A percentile compares a stretch with the other conserved stretches of the same genome.
phyloP scores from a whole-genome alignment of 2,329 filamentous ascomycete species.

The Chrysoporthe deuterocubensis region DNA sequence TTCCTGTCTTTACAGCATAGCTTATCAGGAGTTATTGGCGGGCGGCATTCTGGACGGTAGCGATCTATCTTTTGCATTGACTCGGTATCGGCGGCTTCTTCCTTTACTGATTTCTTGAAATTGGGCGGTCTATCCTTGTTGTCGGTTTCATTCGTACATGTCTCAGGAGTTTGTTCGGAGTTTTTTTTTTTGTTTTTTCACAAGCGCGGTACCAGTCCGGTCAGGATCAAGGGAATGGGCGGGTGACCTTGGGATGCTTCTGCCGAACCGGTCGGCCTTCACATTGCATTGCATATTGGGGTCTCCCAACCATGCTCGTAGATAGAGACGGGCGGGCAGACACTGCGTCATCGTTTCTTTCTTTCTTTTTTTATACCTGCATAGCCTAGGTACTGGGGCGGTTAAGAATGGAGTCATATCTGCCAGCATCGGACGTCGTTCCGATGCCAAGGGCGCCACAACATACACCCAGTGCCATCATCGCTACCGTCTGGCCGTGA shows the following conservation, averaged over 20 bases:
- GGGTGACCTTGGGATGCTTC: background rate
- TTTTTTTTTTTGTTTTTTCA: background rate
- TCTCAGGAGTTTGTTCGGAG: background rate
- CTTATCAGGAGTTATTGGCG: background rate
- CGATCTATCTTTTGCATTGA: constrained; percentile 6
- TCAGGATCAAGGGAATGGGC: background rate
- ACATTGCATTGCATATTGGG: constrained; percentile 9
- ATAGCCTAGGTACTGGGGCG: background rate
- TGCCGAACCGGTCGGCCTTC: background rate
- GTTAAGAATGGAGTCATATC: background rate
- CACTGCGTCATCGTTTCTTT: background rate
- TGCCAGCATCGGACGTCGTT: constrained; percentile 4
- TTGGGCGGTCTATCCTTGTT: background rate
- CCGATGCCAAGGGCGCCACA: constrained; percentile 11
- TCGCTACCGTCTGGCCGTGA: constrained; percentile 7
- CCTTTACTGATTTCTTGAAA: background rate
- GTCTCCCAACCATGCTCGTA: background rate
- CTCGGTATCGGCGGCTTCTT: background rate
- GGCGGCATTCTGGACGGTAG: background rate
- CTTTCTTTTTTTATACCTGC: background rate
- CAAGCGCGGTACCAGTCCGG: constrained; percentile 3
- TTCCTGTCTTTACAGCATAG: constrained; percentile 11
- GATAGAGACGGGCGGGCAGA: background rate
- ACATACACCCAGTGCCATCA: constrained; percentile 3
- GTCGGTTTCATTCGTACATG: background rate